These are phyloP conservation scores for Phytophthora fragariae DNA, from an alignment of 352 stramenopile genomes.

Conservation along the genomic window DNA sequence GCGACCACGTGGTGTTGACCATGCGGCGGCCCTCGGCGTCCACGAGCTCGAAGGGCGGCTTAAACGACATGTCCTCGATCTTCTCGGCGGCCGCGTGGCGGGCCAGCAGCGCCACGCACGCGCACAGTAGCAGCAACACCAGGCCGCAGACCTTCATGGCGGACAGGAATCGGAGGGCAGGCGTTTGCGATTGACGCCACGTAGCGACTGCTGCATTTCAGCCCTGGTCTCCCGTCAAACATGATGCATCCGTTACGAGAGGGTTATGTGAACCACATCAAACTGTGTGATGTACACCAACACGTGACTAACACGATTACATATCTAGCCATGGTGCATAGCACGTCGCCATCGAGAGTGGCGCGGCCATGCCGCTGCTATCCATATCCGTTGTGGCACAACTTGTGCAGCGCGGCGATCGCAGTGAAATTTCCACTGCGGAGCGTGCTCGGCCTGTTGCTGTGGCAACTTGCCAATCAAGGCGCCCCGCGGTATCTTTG, in stretches of 20 bases:
- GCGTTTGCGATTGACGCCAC: slow-evolving; percentile 42
- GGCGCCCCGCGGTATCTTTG: slow-evolving; percentile 2
- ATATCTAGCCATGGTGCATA: no score
- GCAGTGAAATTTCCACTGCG: neutral
- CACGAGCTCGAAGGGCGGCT: slow-evolving; percentile 75
- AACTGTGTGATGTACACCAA: neutral
- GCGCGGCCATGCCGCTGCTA: neutral
- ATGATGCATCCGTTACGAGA: neutral
- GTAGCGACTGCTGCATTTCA: slow-evolving; percentile 27
- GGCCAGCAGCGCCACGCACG: slow-evolving; percentile 27
- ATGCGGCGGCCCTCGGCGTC: slow-evolving; percentile 67
- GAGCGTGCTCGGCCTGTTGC: slow-evolving; percentile 1
- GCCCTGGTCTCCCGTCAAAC: slow-evolving; percentile 6
- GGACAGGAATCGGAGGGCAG: neutral
- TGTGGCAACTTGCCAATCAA: slow-evolving; percentile 10
- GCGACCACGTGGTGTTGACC: slow-evolving; percentile 80
- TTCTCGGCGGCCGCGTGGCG: slow-evolving; percentile 33
- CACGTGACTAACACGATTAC: no score
- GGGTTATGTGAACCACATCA: neutral
- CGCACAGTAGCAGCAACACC: slow-evolving; percentile 48
- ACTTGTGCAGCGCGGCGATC: neutral
- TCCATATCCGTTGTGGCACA: neutral
- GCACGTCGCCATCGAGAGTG: no score
- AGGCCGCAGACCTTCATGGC: slow-evolving; percentile 38
- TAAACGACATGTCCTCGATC: slow-evolving; percentile 81